phyloP scores from a whole-genome alignment of 2,329 filamentous ascomycete genomes.

The Pseudogymnoascus sp. region DNA sequence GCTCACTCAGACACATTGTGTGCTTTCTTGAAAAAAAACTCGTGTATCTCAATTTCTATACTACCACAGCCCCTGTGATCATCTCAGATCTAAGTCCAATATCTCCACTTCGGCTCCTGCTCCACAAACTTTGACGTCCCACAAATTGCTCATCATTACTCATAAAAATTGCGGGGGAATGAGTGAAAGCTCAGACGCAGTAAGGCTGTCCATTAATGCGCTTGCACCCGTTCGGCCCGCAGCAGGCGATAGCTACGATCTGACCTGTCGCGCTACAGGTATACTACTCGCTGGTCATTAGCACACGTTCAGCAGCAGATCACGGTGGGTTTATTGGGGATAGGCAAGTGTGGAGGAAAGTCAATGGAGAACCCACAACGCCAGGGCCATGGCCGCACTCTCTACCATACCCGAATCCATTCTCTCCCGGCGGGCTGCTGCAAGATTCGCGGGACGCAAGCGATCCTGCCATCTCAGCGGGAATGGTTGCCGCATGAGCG shows the following conservation, averaged over 20 bases:
- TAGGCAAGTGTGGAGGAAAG: neutral
- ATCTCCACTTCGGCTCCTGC: neutral
- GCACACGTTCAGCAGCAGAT: neutral
- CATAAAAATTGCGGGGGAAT: neutral
- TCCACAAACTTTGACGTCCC: neutral
- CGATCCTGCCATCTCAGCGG: neutral
- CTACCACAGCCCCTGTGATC: too few relatives aligned
- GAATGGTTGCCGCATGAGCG: neutral
- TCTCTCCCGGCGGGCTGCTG: neutral
- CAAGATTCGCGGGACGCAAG: neutral
- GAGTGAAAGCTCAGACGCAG: neutral
- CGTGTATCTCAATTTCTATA: too few relatives aligned
- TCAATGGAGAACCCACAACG: neutral
- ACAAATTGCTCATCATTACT: neutral
- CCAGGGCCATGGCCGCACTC: neutral
- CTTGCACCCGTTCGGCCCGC: neutral
- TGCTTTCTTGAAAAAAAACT: too few relatives aligned
- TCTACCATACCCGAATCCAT: neutral
- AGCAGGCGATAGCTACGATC: constrained; percentile 1
- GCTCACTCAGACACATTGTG: too few relatives aligned
- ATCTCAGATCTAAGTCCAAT: neutral
- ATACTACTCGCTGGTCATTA: neutral
- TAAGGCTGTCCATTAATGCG: neutral
- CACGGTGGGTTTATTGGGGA: neutral
- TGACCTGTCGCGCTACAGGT: neutral